phyloP scores from a whole-genome alignment of 805 yeast genomes.

The Hanseniaspora vineae region DNA sequence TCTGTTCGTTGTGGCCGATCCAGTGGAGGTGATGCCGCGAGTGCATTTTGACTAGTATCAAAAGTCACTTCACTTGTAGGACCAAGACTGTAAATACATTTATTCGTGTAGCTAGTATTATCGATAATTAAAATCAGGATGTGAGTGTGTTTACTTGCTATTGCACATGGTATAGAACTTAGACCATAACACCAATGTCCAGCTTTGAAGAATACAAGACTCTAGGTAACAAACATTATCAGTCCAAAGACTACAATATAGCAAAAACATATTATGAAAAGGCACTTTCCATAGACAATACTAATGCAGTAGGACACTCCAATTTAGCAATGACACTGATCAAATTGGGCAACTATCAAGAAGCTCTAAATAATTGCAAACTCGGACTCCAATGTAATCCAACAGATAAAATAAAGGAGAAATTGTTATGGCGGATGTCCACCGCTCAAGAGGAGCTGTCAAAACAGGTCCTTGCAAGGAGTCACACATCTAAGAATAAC shows the following conservation, averaged over 20 bases:
- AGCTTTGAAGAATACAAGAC: slow-evolving; percentile 17
- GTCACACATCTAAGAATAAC: too few species aligned
- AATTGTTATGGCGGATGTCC: slow-evolving; percentile 41
- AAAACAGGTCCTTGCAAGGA: too few species aligned
- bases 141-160: too few species aligned
- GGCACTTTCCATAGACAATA: slow-evolving; percentile 38
- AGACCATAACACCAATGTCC: too few species aligned
- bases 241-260: slow-evolving; percentile 28
- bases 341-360: slow-evolving; percentile 34
- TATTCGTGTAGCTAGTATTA: too few species aligned
- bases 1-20: too few species aligned
- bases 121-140: too few species aligned
- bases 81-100: too few species aligned
- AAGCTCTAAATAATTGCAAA: slow-evolving; percentile 38
- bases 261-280: slow-evolving; percentile 44
- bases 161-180: too few species aligned
- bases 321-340: slow-evolving; percentile 58
- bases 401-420: slow-evolving; percentile 26
- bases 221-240: slow-evolving; percentile 43
- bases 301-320: slow-evolving; percentile 45
- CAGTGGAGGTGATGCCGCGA: too few species aligned
- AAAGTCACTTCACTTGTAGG: too few species aligned
- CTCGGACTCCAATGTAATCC: slow-evolving; percentile 29
- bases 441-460: slow-evolving; percentile 20
- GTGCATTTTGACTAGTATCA: too few species aligned